Evolutionary conservation across 2,329 filamentous ascomycete genomes (phyloP), one percentile per base, ranked within the genome.

Genomic region (Trichophyton rubrum): DNA sequence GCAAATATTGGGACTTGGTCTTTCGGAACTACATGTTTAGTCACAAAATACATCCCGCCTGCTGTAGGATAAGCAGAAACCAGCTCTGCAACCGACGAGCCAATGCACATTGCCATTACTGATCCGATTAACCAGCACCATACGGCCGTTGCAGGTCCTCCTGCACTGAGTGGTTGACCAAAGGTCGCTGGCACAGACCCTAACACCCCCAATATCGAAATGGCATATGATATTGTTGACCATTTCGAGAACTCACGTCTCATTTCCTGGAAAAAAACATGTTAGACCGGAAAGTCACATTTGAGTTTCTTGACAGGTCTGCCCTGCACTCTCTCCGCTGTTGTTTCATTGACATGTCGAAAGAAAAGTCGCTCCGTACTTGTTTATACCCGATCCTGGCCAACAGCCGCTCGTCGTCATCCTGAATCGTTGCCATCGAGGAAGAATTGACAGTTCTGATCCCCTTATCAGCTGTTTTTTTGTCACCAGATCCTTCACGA

Each of bases 11-110:
- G 80, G 33, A 85, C 82, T 67, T 84, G 79, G 60, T 83, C 77
- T 15, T 76, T 73, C 7, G 83, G 83, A 1, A 85, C 82, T 38
- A 86, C 82, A 67, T 84, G 80, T 66, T 85, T 85, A 8, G 82
- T 84, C 38, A 85, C 82, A 68, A 85, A 86, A 70, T 86, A 86
- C 82, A 86, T 85, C 2, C 84, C 84, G 20, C 83, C 83, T 1
- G 83, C 83, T 1, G 84, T 86, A 38, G 84, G 84, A 71, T 86
- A 86, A 35, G 83, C 83, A 6, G 83, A 85, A 30, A 85, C 82
- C 59, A 86, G 71, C 70, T 86, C 83, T 49, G 83, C 80, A n/a
- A 86, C 83, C 61, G 82, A 85, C 65, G 80, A 82, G 13, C 82
- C 82, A 66, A 85, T 85, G 64, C 81, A 82, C 69, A 83, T 80